Conservation (phyloP, 305 asterid species). For the Fraxinus dipetala region DNA sequence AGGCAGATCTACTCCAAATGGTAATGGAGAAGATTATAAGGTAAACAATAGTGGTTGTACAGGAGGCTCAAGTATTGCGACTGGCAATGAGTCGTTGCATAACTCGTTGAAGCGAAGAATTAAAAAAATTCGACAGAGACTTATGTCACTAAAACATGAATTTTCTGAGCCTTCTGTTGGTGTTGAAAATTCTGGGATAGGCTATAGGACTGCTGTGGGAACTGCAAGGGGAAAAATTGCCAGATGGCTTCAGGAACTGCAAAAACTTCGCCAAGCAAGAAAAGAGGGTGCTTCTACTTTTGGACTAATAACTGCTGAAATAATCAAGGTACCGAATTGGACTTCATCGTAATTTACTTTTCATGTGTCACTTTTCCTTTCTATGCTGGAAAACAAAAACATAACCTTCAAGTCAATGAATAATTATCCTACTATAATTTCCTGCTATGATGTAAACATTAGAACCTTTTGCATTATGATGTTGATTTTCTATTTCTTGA, state of each 20-base stretch:
- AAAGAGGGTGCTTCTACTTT: conserved; percentile 90
- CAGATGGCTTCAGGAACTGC: conserved; percentile 96
- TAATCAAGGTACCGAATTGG: conserved; percentile 63
- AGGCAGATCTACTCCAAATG: conserved; percentile 46
- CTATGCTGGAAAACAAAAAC: background rate
- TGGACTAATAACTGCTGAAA: conserved; percentile 88
- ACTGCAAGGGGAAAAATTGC: conserved; percentile 87
- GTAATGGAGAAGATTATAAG: conserved; percentile 56
- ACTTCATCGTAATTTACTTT: conserved; percentile 11
- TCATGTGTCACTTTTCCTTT: background rate
- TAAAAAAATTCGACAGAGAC: conserved; percentile 82
- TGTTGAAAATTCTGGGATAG: conserved; percentile 75
- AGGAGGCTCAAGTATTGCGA: conserved; percentile 41
- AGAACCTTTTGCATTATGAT: background rate
- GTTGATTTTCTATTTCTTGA: conserved; percentile 1
- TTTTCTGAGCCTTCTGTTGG: conserved; percentile 75
- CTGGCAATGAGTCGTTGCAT: conserved; percentile 51
- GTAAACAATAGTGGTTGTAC: conserved; percentile 42
- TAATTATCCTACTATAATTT: background rate
- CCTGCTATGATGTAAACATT: background rate
- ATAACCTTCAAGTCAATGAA: background rate
- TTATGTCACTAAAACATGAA: conserved; percentile 94
- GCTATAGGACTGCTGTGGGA: conserved; percentile 76
- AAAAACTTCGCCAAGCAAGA: conserved; percentile 93
- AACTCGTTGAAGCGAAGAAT: conserved; percentile 77